Base-by-base conservation (phyloP, 2,329 filamentous ascomycete species). In the Sporothrix dimorphospora region DNA sequence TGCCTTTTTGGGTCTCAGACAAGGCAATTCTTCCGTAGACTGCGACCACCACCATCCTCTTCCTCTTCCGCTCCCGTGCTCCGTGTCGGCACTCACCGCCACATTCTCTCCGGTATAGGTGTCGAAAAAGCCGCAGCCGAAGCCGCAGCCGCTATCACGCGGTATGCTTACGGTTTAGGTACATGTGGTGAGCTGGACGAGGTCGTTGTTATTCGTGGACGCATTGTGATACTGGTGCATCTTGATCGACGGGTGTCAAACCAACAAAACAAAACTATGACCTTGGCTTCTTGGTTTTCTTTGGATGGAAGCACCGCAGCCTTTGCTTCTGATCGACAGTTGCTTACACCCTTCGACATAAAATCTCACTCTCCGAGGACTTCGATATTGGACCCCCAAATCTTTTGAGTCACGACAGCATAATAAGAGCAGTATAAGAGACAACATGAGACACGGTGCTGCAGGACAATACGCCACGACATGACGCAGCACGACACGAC, bases 21-120 rank as follows among this genome's bases (percentile, higher is more conserved):
- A 16, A 14, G 59, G 11, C 38, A 65, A 27, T 27, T 42, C n/a
- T 27, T 65, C 59, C 38, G 59, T 19, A 45, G 21, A 45, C n/a
- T n/a, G n/a, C 4, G 21, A 4, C 40, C 12, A 4, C 34, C 6
- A 4, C 12, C 8, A 7, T 16, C 24, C 14, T 7, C n/a, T n/a
- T n/a, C n/a, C n/a, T 45, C 38, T 16, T 24, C 34, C 57, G 34
- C 34, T 21, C n/a, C n/a, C 34, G 57, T 34, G 57, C 57, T 63
- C 57, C 57, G 57, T n/a, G 24, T 34, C 57, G 57, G 34, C n/a
- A 42, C 57, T 63, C 34, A 63, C 57, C 57, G 57, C 57, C 57
- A 63, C 34, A 40, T 34, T 16, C 6, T 3, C 38, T 42, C 57
- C 57, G 57, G 57, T 21, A 61, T 40, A 61, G 57, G 57, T n/a